Evolutionary conservation across 371 early-diverging fungal genomes (phyloP), one percentile per base, ranked within the genome.

Genomic region (Mortierella sp.): DNA sequence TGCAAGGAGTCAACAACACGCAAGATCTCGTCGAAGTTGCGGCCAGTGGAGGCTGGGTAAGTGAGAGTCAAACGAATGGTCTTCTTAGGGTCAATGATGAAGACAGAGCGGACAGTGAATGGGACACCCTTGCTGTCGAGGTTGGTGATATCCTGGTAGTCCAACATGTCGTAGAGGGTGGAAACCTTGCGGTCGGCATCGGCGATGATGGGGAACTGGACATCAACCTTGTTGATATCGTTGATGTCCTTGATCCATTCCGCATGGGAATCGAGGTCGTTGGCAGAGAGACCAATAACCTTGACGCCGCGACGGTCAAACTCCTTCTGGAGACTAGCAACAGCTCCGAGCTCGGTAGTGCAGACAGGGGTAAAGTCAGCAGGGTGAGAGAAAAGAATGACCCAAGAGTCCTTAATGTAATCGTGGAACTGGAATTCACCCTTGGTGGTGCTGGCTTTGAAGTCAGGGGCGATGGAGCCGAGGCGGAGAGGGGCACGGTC

Each of bases 281-380:
- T 95, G 84, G 95, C 95, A 68, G 95, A 95, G 36, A 98, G 92
- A 52, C 97, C 97, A 78, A 98, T 92, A n/a, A 94, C 93, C 84
- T 96, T 95, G 84, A 96, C 96, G 76, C 88, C 85, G 82, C 97
- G 94, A 67, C 85, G 85, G 28, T 88, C 89, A 84, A 94, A 97
- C 76, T 97, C 92, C 59, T 88, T 84, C 66, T 85, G 79, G 41
- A 97, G 91, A 64, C 89, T 91, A 72, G 97, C 97, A 16, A 96
- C 96, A 40, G 89, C 90, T 62, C 97, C 97, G 67, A 97, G 92
- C 85, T 98, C 98, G 32, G 97, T 97, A 50, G 97, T 97, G 89
- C 98, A 97, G 53, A 97, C 97, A 61, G 97, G 97, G 43, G 97
- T 97, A 72, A 97, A 97, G 87, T 96, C 97, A 69, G 96, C 97